A percentile compares a stretch with the other conserved stretches of the same genome.
Conservation (phyloP, 352 stramenopile species). For the Phytophthora melonis region DNA sequence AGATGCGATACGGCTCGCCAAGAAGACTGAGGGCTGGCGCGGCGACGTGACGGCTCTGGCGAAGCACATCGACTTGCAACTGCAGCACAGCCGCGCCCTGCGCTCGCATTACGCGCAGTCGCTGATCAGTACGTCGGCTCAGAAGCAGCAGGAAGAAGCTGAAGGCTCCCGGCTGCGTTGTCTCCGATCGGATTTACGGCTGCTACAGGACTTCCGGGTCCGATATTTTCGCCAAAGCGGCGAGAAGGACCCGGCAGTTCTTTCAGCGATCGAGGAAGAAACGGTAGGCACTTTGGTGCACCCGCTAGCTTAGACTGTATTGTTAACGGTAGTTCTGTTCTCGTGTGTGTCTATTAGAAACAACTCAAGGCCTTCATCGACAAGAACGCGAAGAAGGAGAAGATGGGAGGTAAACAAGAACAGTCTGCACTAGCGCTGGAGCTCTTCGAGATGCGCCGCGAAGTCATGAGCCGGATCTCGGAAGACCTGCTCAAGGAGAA, state of each 20-base stretch:
- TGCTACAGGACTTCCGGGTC: constrained; percentile 75
- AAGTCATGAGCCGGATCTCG: constrained; percentile 75
- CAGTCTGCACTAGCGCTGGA: constrained; percentile 53
- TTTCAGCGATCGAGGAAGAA: constrained; percentile 44
- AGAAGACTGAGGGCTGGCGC: constrained; percentile 72
- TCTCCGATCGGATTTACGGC: constrained; percentile 66
- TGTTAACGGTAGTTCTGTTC: neutral
- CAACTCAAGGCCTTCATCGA: constrained; percentile 69
- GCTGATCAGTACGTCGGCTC: constrained; percentile 50
- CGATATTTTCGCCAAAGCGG: constrained; percentile 39
- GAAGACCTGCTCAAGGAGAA: constrained; percentile 78
- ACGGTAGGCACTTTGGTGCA: constrained; percentile 33
- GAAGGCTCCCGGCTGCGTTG: constrained; percentile 60
- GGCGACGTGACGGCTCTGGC: constrained; percentile 74
- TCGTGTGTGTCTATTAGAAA: constrained; percentile 35
- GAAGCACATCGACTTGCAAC: constrained; percentile 79
- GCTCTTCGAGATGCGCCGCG: constrained; percentile 73
- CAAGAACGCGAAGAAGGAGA: constrained; percentile 71
- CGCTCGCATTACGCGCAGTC: constrained; percentile 65
- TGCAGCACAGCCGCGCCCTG: constrained; percentile 74
- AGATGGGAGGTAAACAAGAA: constrained; percentile 56
- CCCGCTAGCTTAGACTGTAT: neutral
- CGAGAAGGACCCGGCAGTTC: constrained; percentile 24
- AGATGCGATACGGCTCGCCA: constrained; percentile 59
- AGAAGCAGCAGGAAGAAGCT: constrained; percentile 60